Evolutionary conservation across 2,329 filamentous ascomycete genomes (phyloP).

Genomic region (Penicillium corylophilum): DNA sequence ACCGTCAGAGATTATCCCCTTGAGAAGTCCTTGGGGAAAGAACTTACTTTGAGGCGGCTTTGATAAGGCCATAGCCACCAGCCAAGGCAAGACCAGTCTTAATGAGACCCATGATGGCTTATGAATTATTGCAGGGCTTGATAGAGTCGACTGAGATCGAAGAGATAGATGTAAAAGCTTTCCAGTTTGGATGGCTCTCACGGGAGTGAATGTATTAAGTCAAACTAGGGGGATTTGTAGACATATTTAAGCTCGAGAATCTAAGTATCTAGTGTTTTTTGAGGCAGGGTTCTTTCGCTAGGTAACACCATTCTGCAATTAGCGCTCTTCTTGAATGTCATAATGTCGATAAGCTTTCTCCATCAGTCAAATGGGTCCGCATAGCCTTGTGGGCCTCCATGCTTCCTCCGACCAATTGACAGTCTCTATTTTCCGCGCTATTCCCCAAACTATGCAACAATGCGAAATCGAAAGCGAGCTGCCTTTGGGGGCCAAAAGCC

Average conservation of each 20-base stretch:
- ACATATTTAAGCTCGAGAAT: neutral
- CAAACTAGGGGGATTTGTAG: neutral
- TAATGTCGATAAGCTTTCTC: neutral
- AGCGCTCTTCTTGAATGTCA: neutral
- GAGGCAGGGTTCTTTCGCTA: neutral
- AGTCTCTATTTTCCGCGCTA: neutral
- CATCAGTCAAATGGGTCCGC: neutral
- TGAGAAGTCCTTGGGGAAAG: neutral
- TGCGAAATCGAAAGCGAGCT: constrained; percentile 7
- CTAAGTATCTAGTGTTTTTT: neutral
- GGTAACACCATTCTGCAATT: neutral
- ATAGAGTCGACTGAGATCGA: neutral
- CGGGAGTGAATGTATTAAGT: neutral
- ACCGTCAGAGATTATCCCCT: neutral
- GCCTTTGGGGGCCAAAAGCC: constrained; percentile 4
- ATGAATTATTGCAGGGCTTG: neutral
- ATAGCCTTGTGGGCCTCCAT: neutral
- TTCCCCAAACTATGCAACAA: constrained; percentile 11
- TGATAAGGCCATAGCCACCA: constrained; percentile 8
- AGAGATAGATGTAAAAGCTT: neutral
- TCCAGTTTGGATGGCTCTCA: neutral
- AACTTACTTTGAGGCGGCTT: constrained; percentile 12
- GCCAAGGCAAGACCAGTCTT: constrained; percentile 6
- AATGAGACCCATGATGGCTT: constrained; percentile 6
- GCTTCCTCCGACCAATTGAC: neutral